phyloP scores from a whole-genome alignment of 371 early-diverging fungal genomes.

The Massospora cicadina region DNA sequence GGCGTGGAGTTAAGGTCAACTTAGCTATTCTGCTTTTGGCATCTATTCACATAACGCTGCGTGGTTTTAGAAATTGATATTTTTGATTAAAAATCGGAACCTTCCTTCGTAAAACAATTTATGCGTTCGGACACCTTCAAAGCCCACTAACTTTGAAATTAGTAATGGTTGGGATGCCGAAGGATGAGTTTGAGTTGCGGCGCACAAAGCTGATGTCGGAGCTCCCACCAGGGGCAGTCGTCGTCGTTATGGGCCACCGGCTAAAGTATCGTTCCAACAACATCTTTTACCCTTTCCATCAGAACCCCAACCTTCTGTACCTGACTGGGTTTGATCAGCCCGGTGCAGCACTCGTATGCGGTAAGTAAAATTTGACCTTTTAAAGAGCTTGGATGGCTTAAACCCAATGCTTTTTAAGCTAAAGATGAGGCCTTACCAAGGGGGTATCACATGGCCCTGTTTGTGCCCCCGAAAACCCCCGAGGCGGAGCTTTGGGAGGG shows the following conservation, averaged over 20 bases:
- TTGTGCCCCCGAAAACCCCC: constrained; percentile 53
- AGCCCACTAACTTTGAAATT: too few species aligned
- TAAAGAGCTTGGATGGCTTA: neutral
- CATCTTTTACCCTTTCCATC: constrained; percentile 90
- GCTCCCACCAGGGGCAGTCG: constrained; percentile 42
- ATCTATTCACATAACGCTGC: neutral
- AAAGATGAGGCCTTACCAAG: constrained; percentile 31
- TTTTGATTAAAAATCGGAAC: too few species aligned
- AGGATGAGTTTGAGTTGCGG: constrained; percentile 51
- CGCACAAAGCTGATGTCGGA: constrained; percentile 38
- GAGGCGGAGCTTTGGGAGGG: constrained; percentile 84
- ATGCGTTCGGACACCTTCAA: too few species aligned
- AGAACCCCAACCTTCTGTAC: constrained; percentile 78
- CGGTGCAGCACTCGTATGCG: constrained; percentile 55
- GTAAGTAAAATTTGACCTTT: constrained; percentile 18
- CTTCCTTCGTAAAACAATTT: too few species aligned
- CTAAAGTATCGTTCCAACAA: constrained; percentile 77
- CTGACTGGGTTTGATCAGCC: constrained; percentile 78
- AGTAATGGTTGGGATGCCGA: constrained; percentile 66
- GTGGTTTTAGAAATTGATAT: neutral
- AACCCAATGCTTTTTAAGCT: constrained; percentile 15
- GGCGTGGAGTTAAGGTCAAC: too few species aligned
- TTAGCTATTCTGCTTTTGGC: too few species aligned
- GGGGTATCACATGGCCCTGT: constrained; percentile 74
- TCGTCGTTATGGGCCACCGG: constrained; percentile 53